Base-by-base conservation (phyloP, 495 filamentous ascomycete species). In the Hypomontagnella monticulosa region DNA sequence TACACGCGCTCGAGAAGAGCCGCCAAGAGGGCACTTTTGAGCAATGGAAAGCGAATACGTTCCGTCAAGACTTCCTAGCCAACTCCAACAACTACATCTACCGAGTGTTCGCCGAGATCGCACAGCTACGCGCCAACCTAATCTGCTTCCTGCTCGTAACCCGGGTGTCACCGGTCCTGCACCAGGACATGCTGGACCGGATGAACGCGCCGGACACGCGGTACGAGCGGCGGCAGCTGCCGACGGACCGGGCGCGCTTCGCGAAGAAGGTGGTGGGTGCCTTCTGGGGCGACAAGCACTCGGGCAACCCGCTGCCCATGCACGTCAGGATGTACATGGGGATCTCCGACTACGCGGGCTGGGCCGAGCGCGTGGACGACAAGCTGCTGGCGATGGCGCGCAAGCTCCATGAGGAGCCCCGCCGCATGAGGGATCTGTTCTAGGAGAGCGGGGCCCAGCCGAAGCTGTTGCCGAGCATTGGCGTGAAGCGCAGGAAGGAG, bases 131-230 rank as follows among this genome's bases (percentile, higher is more conserved):
- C 19, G 54, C 47, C n/a, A 1, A 18, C 9, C 20, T 57, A 2
- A 59, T 59, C 41, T 54, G 59, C 23, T 65, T 53, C 55, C 1
- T 65, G 18, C 48, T 65, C 8, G 19, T 4, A 6, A 12, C n/a
- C 32, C 62, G 62, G 10, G 47, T 65, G 4, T 18, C 47, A 11
- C 53, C 62, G 10, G 47, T 49, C 4, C 12, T 54, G 6, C 53
- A 51, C 11, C 44, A 55, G 7, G 34, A 63, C 0, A 9, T 19
- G 3, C 14, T 60, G 27, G 23, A 60, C 16, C 15, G 6, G 1
- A 11, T 19, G 16, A 4, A 3, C 15, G 10, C 4, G 0, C 54
- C 40, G 15, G 18, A 53, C 14, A 53, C 34, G 1, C 10, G 23
- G 38, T 37, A 53, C 23, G 49, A 53, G 19, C 20, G 18, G 5